Percentiles rank a stretch among this genome's conserved stretches.
Evolutionary conservation across 208 protist species (phyloP).

Genomic region (Leishmania turanica): DNA sequence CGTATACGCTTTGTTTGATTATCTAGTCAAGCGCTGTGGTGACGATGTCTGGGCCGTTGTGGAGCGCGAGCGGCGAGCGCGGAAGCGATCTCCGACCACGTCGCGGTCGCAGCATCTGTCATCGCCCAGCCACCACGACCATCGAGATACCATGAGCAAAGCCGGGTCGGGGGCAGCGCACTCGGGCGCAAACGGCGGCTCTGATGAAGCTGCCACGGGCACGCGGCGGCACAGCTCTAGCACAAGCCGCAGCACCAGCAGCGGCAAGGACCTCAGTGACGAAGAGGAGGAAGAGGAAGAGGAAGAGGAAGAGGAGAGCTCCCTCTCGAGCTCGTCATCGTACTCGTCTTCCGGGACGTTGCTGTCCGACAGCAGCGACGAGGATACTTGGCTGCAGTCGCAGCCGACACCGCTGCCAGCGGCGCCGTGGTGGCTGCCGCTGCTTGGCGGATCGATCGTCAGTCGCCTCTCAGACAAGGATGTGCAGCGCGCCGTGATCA

Average conservation of each 20-base stretch:
- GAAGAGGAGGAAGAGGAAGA: slow-evolving; percentile 14
- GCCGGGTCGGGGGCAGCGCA: background rate
- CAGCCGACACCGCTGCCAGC: slow-evolving; percentile 41
- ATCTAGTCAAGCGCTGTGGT: slow-evolving; percentile 30
- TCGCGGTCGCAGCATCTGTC: background rate
- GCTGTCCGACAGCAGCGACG: slow-evolving; percentile 17
- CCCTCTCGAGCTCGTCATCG: slow-evolving; percentile 10
- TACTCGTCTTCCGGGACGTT: background rate
- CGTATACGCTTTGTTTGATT: slow-evolving; percentile 35
- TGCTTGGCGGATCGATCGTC: slow-evolving; percentile 61
- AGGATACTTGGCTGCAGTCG: slow-evolving; percentile 29
- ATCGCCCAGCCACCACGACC: background rate
- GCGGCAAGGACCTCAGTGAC: slow-evolving; percentile 1
- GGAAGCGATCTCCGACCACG: background rate
- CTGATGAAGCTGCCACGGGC: background rate
- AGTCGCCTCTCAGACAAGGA: slow-evolving; percentile 48
- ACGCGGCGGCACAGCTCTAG: background rate
- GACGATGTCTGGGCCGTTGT: background rate
- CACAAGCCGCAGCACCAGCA: background rate
- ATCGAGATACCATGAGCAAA: background rate
- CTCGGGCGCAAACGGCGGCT: background rate
- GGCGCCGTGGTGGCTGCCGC: slow-evolving; percentile 52
- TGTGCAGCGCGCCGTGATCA: slow-evolving; percentile 47
- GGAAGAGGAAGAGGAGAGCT: background rate
- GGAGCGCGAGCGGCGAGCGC: slow-evolving; percentile 7